Evolutionary conservation across 768 basidiomycete species (phyloP).

Genomic region (Psilocybe tampanensis): DNA sequence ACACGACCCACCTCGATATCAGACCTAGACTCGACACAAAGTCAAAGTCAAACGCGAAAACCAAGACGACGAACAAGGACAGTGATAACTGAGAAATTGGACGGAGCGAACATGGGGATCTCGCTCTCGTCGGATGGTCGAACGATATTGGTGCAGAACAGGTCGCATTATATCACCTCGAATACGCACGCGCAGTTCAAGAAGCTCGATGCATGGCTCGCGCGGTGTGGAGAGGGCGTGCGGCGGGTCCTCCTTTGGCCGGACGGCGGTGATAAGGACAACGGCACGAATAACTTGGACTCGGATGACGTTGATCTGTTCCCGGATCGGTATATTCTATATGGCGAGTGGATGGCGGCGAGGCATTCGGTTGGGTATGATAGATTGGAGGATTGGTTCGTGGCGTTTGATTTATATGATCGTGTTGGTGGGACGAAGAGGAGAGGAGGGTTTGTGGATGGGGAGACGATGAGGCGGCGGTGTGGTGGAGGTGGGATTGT

Average conservation of each 20-base stretch:
- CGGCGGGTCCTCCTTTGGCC: slow-evolving; percentile 27
- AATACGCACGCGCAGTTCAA: slow-evolving; percentile 64
- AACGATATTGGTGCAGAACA: slow-evolving; percentile 58
- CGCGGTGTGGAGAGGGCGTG: slow-evolving; percentile 46
- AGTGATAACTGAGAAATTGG: slow-evolving; percentile 64
- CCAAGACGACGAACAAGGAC: slow-evolving; percentile 29
- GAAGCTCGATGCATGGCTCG: slow-evolving; percentile 57
- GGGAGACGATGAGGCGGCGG: not conserved
- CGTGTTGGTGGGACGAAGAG: slow-evolving; percentile 23
- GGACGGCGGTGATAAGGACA: not conserved
- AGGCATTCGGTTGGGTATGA: slow-evolving; percentile 64
- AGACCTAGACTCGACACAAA: no score
- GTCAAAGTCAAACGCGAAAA: not conserved
- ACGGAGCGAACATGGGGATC: slow-evolving; percentile 71
- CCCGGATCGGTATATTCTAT: slow-evolving; percentile 59
- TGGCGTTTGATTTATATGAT: slow-evolving; percentile 65
- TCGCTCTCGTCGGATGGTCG: slow-evolving; percentile 50
- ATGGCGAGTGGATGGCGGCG: slow-evolving; percentile 65
- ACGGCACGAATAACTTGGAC: no score
- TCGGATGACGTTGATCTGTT: slow-evolving; percentile 31
- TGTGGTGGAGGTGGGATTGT: not conserved
- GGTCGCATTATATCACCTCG: slow-evolving; percentile 60
- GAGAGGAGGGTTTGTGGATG: not conserved
- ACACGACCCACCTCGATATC: no score
- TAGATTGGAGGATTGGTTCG: slow-evolving; percentile 53